These are phyloP conservation scores for Elaeis oleifera DNA, from an alignment of 202 grass and related monocot genomes.

Conservation along the genomic window DNA sequence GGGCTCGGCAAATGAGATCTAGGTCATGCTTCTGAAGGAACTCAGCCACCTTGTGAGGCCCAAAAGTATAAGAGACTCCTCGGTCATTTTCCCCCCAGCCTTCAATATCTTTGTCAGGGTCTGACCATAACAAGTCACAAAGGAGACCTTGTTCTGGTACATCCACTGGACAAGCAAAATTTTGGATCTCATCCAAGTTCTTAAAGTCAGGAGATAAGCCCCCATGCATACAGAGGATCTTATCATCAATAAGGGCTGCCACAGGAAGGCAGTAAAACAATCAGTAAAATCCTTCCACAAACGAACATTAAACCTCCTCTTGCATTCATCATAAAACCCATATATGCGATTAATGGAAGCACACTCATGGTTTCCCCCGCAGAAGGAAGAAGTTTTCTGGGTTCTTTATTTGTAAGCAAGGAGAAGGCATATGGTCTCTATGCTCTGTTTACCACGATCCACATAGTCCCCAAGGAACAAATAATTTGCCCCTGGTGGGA, in stretches of 20 bases:
- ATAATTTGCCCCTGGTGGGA: too few relatives aligned
- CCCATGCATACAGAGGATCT: conserved; percentile 6
- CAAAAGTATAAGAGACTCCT: conserved; percentile 8
- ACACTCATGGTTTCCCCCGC: too few relatives aligned
- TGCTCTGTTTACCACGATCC: too few relatives aligned
- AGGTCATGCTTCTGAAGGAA: conserved; percentile 1
- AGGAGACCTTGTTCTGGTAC: neutral
- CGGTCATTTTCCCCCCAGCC: conserved; percentile 6
- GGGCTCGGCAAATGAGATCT: conserved; percentile 1
- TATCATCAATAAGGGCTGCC: conserved; percentile 1
- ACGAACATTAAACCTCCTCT: neutral
- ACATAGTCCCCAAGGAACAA: too few relatives aligned
- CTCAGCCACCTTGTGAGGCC: neutral
- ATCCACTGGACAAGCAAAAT: neutral
- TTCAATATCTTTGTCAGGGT: conserved; percentile 3
- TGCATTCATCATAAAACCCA: conserved; percentile 1
- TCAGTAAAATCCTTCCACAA: conserved; percentile 1
- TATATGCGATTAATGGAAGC: neutral
- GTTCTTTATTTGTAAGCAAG: too few relatives aligned
- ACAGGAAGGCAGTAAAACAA: conserved; percentile 8
- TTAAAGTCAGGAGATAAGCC: neutral
- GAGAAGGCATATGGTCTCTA: too few relatives aligned
- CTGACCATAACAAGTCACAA: conserved; percentile 6
- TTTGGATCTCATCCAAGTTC: neutral
- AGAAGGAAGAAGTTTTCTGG: too few relatives aligned